Evolutionary conservation across 2,329 filamentous ascomycete species (phyloP).

Genomic region (Penicillium concentricum): DNA sequence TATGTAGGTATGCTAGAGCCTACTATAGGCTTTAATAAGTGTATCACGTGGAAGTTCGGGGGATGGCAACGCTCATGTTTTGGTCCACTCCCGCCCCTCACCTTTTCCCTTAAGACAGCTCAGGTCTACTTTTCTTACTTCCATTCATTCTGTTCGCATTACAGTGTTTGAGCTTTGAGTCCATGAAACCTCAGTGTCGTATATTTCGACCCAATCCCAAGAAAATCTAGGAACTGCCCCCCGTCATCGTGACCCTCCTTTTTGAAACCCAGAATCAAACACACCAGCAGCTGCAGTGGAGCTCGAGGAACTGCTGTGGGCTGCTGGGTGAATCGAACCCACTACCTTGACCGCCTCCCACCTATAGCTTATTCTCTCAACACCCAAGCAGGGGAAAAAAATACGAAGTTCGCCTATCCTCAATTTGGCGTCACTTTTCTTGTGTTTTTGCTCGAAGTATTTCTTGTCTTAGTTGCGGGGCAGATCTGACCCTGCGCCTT

Average conservation of each 20-base stretch:
- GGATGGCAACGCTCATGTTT: constrained; percentile 16
- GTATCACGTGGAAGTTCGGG: constrained; percentile 24
- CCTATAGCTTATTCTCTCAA: constrained; percentile 15
- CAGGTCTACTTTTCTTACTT: not conserved
- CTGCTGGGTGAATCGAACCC: constrained; percentile 22
- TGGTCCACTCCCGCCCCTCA: constrained; percentile 24
- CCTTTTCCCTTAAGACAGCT: constrained; percentile 15
- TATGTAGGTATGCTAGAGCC: not conserved
- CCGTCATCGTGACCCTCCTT: constrained; percentile 9
- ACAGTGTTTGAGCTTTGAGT: not conserved
- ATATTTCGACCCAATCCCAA: not conserved
- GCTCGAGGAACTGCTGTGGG: constrained; percentile 20
- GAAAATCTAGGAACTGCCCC: not conserved
- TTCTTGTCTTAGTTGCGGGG: constrained; percentile 13
- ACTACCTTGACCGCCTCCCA: constrained; percentile 26
- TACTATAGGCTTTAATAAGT: constrained; percentile 4
- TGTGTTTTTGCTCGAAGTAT: constrained; percentile 2
- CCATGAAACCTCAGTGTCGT: not conserved
- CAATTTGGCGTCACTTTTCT: constrained; percentile 5
- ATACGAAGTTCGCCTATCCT: constrained; percentile 7
- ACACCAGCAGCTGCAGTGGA: constrained; percentile 25
- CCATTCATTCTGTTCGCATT: not conserved
- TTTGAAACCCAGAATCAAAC: constrained; percentile 14
- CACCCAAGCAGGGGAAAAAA: constrained; percentile 11
- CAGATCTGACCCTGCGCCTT: constrained; percentile 7